Conservation (phyloP, 495 filamentous ascomycete genomes). For the Xylaria cubensis region DNA sequence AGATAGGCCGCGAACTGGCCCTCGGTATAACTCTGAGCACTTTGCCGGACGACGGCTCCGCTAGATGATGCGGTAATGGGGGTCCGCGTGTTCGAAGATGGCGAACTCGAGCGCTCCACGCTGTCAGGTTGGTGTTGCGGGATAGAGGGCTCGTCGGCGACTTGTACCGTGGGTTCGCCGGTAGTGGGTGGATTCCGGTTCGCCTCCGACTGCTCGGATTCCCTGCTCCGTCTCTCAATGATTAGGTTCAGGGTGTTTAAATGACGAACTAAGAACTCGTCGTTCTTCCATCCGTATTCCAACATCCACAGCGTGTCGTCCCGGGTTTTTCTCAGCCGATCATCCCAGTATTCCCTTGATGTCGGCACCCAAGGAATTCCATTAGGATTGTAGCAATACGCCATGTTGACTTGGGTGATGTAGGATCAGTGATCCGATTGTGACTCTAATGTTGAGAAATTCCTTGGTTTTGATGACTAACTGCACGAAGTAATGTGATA, state of each 20-base stretch:
- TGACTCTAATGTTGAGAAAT: neutral
- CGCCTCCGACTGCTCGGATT: neutral
- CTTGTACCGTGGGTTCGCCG: neutral
- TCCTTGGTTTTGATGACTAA: neutral
- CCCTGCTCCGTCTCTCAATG: neutral
- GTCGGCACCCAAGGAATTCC: neutral
- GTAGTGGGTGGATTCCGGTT: neutral
- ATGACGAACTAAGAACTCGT: neutral
- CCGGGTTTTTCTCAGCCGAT: no score
- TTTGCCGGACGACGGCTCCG: neutral
- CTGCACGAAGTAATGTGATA: neutral
- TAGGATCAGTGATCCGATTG: neutral
- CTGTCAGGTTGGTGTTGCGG: neutral
- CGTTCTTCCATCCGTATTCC: no score
- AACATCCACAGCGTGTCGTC: no score
- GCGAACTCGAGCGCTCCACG: neutral
- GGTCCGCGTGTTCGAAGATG: neutral
- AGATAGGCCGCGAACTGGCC: neutral
- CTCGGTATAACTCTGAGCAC: neutral
- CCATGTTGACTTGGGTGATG: neutral
- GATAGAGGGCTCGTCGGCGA: neutral
- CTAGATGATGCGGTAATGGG: neutral
- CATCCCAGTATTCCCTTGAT: neutral
- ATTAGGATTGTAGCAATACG: neutral
- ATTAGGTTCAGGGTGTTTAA: neutral